Evolutionary conservation across 805 yeast species (phyloP).

Genomic region (Saccharomycopsis malanga): DNA sequence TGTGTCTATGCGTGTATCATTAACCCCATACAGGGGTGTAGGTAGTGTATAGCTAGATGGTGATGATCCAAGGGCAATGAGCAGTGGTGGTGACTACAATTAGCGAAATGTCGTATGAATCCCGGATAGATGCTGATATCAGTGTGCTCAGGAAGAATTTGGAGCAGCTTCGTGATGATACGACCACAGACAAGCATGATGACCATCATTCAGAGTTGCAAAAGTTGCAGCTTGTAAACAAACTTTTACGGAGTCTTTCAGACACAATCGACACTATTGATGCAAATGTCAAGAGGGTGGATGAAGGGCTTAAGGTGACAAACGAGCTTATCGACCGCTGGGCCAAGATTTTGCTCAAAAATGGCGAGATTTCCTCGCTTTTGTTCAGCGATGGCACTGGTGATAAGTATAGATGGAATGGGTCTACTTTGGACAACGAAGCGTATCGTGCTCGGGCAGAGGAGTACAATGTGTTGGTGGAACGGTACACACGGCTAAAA

Average conservation of each 20-base stretch:
- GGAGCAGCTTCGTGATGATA: background rate
- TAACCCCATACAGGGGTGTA: too few species aligned
- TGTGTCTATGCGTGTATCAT: background rate
- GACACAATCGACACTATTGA: constrained; percentile 3
- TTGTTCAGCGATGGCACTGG: constrained; percentile 9
- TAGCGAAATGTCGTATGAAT: background rate
- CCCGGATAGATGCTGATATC: background rate
- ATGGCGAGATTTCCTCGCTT: constrained; percentile 17
- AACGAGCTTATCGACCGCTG: constrained; percentile 20
- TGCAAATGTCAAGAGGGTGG: constrained; percentile 14
- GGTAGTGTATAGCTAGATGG: too few species aligned
- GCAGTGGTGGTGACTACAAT: background rate
- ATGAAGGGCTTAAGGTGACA: constrained; percentile 15
- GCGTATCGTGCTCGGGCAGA: constrained; percentile 5
- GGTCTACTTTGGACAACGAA: constrained; percentile 13
- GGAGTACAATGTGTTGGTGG: constrained; percentile 11
- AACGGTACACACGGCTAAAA: constrained; percentile 14
- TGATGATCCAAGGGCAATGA: too few species aligned
- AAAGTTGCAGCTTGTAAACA: constrained; percentile 11
- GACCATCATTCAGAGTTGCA: constrained; percentile 6
- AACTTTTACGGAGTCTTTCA: constrained; percentile 1
- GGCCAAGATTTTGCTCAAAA: constrained; percentile 20
- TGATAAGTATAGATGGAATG: constrained; percentile 17
- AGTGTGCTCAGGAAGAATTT: background rate
- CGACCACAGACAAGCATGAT: background rate